phyloP scores from a whole-genome alignment of 768 basidiomycete species.

The Mycena vulgaris region DNA sequence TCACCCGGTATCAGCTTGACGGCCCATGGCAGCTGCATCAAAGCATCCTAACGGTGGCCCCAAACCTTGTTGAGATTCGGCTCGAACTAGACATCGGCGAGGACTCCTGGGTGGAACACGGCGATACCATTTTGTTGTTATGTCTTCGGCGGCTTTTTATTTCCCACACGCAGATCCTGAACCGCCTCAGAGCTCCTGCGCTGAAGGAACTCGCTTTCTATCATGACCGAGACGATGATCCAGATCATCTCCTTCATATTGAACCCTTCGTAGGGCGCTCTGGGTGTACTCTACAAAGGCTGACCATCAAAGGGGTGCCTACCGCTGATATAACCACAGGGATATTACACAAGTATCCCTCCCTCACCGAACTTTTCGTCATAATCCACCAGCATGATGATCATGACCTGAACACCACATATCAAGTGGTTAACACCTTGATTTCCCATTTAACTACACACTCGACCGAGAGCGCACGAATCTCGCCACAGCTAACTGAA shows the following conservation, averaged over 20 bases:
- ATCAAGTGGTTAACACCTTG: neutral
- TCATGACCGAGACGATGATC: neutral
- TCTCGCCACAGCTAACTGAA: slow-evolving; percentile 3
- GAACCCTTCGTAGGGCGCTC: neutral
- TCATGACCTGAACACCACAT: neutral
- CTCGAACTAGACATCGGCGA: no score
- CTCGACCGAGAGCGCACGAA: neutral
- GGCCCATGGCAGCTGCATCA: neutral
- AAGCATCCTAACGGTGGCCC: no score
- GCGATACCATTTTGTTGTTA: neutral
- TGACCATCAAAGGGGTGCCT: neutral
- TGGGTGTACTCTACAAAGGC: neutral
- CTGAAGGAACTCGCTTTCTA: neutral
- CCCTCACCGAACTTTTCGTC: neutral
- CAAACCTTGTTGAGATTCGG: no score
- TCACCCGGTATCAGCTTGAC: neutral
- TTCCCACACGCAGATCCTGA: neutral
- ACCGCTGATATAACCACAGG: neutral
- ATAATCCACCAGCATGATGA: neutral
- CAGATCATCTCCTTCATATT: no score
- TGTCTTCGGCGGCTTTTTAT: neutral
- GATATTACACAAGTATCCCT: neutral
- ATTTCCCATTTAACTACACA: neutral
- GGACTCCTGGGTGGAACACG: neutral
- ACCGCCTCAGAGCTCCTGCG: neutral